phyloP scores from a whole-genome alignment of 306 rosid species.

The Vigna angularis region DNA sequence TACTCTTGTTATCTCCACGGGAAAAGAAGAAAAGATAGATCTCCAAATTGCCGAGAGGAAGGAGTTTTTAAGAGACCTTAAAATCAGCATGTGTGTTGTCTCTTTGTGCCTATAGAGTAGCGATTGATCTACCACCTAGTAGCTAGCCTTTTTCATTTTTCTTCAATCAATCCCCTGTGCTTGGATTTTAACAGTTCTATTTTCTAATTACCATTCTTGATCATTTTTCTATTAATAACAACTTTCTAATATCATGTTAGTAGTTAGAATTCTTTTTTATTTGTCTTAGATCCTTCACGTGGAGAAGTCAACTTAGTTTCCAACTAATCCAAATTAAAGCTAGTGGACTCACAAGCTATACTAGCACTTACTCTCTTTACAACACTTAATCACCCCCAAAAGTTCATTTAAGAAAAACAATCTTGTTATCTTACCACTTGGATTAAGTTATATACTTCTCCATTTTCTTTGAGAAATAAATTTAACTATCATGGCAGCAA shows the following conservation, averaged over 20 bases:
- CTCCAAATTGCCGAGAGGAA: too few species aligned
- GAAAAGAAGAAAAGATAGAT: too few species aligned
- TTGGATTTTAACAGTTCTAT: conserved; percentile 21
- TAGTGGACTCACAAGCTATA: neutral
- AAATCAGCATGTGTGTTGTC: too few species aligned
- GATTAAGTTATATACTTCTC: neutral
- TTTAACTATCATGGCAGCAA: neutral
- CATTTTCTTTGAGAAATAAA: neutral
- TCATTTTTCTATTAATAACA: neutral
- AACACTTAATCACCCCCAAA: neutral
- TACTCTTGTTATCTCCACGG: too few species aligned
- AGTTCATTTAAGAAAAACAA: neutral
- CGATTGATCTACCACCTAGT: too few species aligned
- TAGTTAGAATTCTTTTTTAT: too few species aligned
- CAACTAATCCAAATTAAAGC: neutral
- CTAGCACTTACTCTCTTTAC: neutral
- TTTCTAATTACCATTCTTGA: neutral
- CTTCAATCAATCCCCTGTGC: too few species aligned
- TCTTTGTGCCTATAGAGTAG: too few species aligned
- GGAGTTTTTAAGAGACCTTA: too few species aligned
- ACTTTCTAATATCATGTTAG: conserved; percentile 3
- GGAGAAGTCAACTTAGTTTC: neutral
- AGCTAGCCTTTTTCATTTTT: too few species aligned
- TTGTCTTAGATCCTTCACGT: too few species aligned
- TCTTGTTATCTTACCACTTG: neutral